A percentile compares a stretch with the other conserved stretches of the same genome.
These are phyloP conservation scores for Zhuliangozyma blackwelliae DNA, from an alignment of 1,139 yeast species.

Conservation along the genomic window DNA sequence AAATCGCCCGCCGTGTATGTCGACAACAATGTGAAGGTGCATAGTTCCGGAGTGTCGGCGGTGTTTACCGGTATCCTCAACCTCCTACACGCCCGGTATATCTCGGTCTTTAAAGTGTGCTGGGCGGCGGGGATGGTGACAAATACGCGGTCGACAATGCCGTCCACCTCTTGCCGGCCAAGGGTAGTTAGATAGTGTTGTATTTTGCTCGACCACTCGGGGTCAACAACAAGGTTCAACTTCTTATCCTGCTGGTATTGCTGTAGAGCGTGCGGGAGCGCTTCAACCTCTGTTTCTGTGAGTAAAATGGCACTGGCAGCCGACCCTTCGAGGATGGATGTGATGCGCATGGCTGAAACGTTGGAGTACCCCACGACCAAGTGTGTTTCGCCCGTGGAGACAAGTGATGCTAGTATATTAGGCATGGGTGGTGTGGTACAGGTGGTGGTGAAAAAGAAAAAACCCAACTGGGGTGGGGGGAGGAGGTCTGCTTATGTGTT, in stretches of 20 bases:
- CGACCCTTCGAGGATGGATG: conserved; percentile 42
- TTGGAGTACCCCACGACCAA: conserved; percentile 57
- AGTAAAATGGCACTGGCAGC: conserved; percentile 60
- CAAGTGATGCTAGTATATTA: conserved; percentile 45
- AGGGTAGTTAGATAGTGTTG: conserved; percentile 13
- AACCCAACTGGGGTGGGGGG: background rate
- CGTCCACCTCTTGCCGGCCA: conserved; percentile 63
- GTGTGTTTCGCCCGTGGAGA: conserved; percentile 52
- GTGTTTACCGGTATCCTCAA: conserved; percentile 80
- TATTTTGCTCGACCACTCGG: conserved; percentile 1
- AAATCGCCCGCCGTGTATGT: conserved; percentile 68
- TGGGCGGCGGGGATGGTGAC: conserved; percentile 42
- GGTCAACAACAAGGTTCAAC: conserved; percentile 17
- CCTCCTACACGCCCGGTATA: conserved; percentile 49
- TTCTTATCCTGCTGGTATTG: conserved; percentile 17
- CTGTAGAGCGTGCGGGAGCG: conserved; percentile 15
- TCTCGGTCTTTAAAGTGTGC: conserved; percentile 25
- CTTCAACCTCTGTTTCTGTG: no score
- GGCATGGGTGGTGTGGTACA: conserved; percentile 15
- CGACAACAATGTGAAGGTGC: conserved; percentile 75
- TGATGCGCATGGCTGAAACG: conserved; percentile 48
- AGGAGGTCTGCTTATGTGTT: background rate
- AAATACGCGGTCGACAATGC: conserved; percentile 72
- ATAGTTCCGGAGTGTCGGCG: conserved; percentile 65
- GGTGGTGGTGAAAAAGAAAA: background rate